These are phyloP conservation scores for Cyberlindnera euphorbiiphila DNA, from an alignment of 805 yeast species.

Conservation along the genomic window DNA sequence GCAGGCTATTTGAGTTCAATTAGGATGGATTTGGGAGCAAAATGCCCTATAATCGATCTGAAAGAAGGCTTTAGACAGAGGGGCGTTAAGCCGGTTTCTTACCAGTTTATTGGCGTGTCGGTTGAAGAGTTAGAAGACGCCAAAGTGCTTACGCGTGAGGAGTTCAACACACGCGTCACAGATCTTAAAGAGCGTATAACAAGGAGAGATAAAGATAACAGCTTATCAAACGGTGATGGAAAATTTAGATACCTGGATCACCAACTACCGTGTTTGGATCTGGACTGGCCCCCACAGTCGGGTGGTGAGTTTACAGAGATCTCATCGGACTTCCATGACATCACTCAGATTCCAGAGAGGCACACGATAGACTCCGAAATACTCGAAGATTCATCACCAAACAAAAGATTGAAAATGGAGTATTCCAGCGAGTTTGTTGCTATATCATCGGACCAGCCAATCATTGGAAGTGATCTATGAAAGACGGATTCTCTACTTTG, in stretches of 20 bases:
- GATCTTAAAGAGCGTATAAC: slow-evolving; percentile 1
- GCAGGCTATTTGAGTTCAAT: too few species aligned
- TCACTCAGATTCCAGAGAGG: slow-evolving; percentile 2
- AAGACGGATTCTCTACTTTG: too few species aligned
- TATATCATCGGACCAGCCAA: slow-evolving; percentile 9
- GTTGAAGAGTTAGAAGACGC: slow-evolving; percentile 6
- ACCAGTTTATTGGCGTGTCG: slow-evolving; percentile 11
- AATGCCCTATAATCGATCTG: slow-evolving; percentile 15
- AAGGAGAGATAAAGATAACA: neutral
- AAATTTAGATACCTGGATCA: too few species aligned
- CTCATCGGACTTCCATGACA: slow-evolving; percentile 15
- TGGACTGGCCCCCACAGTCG: neutral
- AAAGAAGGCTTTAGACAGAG: slow-evolving; percentile 6
- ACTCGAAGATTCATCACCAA: slow-evolving; percentile 5
- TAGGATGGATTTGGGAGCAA: too few species aligned
- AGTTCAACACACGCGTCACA: slow-evolving; percentile 9
- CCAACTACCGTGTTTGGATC: too few species aligned
- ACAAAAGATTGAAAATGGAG: slow-evolving; percentile 3
- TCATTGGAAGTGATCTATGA: slow-evolving; percentile 3
- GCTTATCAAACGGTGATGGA: neutral
- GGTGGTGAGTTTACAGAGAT: neutral
- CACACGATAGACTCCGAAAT: slow-evolving; percentile 3
- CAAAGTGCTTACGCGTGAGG: slow-evolving; percentile 1
- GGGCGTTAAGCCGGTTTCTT: slow-evolving; percentile 1
- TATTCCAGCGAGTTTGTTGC: slow-evolving; percentile 12